Conservation (phyloP, 306 rosid genomes). For the Rubus idaeus region DNA sequence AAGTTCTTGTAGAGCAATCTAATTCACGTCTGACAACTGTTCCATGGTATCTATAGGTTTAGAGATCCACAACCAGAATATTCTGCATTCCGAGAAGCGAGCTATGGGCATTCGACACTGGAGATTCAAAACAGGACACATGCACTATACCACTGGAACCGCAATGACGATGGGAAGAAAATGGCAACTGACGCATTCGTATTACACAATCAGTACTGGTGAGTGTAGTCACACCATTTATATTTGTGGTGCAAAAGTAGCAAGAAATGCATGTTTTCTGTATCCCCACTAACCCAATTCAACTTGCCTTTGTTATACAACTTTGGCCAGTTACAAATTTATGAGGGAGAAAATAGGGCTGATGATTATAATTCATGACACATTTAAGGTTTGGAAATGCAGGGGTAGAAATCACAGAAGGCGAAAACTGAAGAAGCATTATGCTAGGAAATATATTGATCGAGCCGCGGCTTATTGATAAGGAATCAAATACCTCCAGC, state of each 20-base stretch:
- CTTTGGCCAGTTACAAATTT: not conserved
- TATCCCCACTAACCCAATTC: not conserved
- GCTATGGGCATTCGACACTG: slow-evolving; percentile 92
- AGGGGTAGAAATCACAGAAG: slow-evolving; percentile 68
- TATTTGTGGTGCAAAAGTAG: slow-evolving; percentile 2
- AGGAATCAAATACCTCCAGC: not conserved
- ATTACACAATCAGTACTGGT: slow-evolving; percentile 89
- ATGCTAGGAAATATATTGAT: slow-evolving; percentile 33
- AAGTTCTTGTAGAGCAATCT: not conserved
- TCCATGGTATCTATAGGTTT: slow-evolving; percentile 52
- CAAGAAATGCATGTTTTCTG: not conserved
- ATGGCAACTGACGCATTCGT: slow-evolving; percentile 57
- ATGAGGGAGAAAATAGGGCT: not conserved
- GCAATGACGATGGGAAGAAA: slow-evolving; percentile 93
- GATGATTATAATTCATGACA: slow-evolving; percentile 1
- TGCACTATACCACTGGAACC: slow-evolving; percentile 97
- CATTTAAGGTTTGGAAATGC: slow-evolving; percentile 34
- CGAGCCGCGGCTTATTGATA: slow-evolving; percentile 22
- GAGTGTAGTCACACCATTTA: slow-evolving; percentile 29
- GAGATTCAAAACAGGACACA: slow-evolving; percentile 81
- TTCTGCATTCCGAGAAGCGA: slow-evolving; percentile 93
- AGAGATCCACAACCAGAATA: slow-evolving; percentile 87
- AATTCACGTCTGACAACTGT: not conserved
- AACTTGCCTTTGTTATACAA: not conserved
- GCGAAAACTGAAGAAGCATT: slow-evolving; percentile 68